Evolutionary conservation across 2,329 filamentous ascomycete genomes (phyloP).

Genomic region (Pseudocercospora pini-densiflorae): DNA sequence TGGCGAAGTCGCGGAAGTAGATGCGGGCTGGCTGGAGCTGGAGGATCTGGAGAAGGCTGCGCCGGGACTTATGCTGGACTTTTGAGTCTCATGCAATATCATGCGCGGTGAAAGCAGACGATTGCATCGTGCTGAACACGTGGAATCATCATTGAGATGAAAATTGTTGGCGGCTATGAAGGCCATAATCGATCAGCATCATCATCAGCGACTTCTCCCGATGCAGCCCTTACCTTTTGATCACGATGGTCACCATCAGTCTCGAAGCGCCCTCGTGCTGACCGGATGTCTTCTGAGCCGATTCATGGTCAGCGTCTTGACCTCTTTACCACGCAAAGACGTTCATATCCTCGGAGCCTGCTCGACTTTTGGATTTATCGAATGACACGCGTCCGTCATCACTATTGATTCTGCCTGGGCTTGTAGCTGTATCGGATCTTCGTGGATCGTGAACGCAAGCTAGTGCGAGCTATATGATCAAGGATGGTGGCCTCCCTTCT

Average conservation of each 20-base stretch:
- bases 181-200: background rate
- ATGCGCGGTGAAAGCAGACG: too few species aligned
- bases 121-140: background rate
- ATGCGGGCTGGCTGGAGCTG: constrained; percentile 62
- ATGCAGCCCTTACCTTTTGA: background rate
- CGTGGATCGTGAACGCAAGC: background rate
- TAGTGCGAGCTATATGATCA: background rate
- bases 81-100: constrained; percentile 55
- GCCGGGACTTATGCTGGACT: constrained; percentile 83
- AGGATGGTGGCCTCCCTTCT: background rate
- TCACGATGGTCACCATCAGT: background rate
- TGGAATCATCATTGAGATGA: background rate
- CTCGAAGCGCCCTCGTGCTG: background rate
- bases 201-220: too few species aligned
- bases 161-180: background rate
- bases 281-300: background rate
- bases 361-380: background rate
- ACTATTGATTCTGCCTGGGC: background rate
- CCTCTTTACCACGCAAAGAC: background rate
- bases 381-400: background rate
- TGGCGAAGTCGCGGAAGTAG: constrained; percentile 36
- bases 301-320: background rate
- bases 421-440: background rate
- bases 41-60: constrained; percentile 89
- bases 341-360: background rate